Percentiles rank a stretch among this genome's conserved stretches.
These are phyloP conservation scores for Pestalotiopsis sp. DNA, from an alignment of 2,329 filamentous ascomycete species.

Conservation along the genomic window DNA sequence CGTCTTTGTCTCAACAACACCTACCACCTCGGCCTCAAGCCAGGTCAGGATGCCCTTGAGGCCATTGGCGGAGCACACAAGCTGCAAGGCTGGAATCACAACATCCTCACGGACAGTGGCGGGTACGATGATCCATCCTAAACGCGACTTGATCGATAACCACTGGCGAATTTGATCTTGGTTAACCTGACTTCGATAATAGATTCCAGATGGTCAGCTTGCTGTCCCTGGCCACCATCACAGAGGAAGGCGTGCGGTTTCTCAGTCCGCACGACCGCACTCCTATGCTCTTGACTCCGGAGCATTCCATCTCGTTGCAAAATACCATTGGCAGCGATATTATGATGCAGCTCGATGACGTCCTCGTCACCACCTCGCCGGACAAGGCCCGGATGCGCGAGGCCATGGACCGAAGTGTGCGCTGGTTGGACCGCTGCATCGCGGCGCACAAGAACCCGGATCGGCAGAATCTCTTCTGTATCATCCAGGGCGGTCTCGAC, in stretches of 20 bases:
- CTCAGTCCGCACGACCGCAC: slow-evolving; percentile 94
- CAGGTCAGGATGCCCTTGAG: slow-evolving; percentile 87
- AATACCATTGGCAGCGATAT: slow-evolving; percentile 98
- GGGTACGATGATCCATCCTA: slow-evolving; percentile 49
- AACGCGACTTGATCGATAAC: slow-evolving; percentile 25
- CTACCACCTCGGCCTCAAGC: slow-evolving; percentile 93
- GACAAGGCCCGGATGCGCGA: slow-evolving; percentile 86
- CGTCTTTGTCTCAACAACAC: slow-evolving; percentile 96
- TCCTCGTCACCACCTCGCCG: slow-evolving; percentile 93
- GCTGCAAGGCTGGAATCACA: slow-evolving; percentile 92
- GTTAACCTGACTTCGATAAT: slow-evolving; percentile 14
- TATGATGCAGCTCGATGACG: slow-evolving; percentile 99
- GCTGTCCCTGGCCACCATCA: slow-evolving; percentile 88
- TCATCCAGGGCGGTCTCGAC: slow-evolving; percentile 95
- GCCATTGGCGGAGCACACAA: slow-evolving; percentile 90
- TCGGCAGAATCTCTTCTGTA: slow-evolving; percentile 93
- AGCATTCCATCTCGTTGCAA: slow-evolving; percentile 94
- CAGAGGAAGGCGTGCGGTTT: slow-evolving; percentile 93
- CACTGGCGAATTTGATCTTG: neutral
- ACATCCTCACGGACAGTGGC: slow-evolving; percentile 84
- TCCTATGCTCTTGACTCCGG: slow-evolving; percentile 95
- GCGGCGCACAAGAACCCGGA: slow-evolving; percentile 82
- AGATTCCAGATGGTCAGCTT: slow-evolving; percentile 99
- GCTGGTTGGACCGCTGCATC: slow-evolving; percentile 96
- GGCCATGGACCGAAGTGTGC: slow-evolving; percentile 90